Conservation (phyloP, 1,139 yeast species). For the Pichia sp. region DNA sequence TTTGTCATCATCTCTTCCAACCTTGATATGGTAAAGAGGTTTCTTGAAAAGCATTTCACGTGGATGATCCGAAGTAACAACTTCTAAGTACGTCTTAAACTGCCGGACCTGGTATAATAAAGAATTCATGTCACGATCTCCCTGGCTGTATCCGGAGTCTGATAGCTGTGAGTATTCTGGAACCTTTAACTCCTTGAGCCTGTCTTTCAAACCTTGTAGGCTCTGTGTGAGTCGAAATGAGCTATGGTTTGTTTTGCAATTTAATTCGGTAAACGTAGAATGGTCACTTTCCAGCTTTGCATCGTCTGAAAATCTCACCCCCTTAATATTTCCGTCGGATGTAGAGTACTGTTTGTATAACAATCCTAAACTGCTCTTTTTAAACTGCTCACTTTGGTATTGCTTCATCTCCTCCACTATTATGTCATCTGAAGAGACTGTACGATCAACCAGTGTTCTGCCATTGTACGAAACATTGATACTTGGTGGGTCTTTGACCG, state of each 20-base stretch:
- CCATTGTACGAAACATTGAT: slow-evolving; percentile 40
- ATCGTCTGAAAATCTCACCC: slow-evolving; percentile 26
- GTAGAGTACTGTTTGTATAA: background rate
- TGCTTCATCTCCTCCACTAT: slow-evolving; percentile 8
- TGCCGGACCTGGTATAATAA: slow-evolving; percentile 39
- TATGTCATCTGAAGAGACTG: slow-evolving; percentile 31
- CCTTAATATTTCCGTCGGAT: slow-evolving; percentile 12
- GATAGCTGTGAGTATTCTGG: slow-evolving; percentile 23
- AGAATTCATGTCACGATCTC: slow-evolving; percentile 34
- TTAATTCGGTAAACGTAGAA: slow-evolving; percentile 13
- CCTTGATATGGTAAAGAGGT: slow-evolving; percentile 20
- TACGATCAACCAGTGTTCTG: slow-evolving; percentile 39
- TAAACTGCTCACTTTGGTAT: slow-evolving; percentile 7
- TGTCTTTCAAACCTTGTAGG: slow-evolving; percentile 19
- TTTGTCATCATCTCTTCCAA: slow-evolving; percentile 1
- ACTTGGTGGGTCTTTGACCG: slow-evolving; percentile 30
- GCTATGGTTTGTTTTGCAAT: slow-evolving; percentile 14
- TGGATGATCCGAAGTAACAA: slow-evolving; percentile 35
- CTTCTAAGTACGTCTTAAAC: slow-evolving; percentile 38
- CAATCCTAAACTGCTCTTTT: slow-evolving; percentile 3
- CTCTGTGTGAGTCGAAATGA: slow-evolving; percentile 17
- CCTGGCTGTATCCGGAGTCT: slow-evolving; percentile 19
- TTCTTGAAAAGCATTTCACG: slow-evolving; percentile 29
- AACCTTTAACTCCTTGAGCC: slow-evolving; percentile 23
- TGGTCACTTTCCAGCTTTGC: slow-evolving; percentile 7